A percentile compares a stretch with the other conserved stretches of the same genome.
These are phyloP conservation scores for Trichoderma sp. DNA, from an alignment of 2,329 filamentous ascomycete genomes.

Conservation along the genomic window DNA sequence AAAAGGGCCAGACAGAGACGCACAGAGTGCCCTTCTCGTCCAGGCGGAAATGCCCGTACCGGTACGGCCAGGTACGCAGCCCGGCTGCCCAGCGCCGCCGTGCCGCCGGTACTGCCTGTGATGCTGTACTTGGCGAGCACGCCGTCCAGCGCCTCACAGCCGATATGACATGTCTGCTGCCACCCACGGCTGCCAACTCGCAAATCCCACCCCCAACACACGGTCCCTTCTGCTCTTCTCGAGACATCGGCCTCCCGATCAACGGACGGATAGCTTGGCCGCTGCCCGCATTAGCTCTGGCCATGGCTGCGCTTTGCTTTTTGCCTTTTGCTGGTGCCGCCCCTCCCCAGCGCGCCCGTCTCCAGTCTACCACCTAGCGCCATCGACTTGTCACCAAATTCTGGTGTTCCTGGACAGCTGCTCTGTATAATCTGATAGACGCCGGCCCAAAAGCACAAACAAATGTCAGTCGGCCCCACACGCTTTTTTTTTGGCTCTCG, in stretches of 20 bases:
- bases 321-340: slow-evolving; percentile 20
- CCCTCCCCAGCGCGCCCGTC: slow-evolving; percentile 23
- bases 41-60: neutral
- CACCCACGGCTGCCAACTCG: slow-evolving; percentile 30
- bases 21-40: neutral
- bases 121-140: slow-evolving; percentile 1
- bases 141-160: slow-evolving; percentile 36
- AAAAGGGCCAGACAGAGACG: neutral
- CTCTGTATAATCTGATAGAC: slow-evolving; percentile 19
- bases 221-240: slow-evolving; percentile 23
- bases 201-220: slow-evolving; percentile 26
- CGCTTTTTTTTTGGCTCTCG: slow-evolving; percentile 7
- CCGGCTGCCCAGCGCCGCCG: neutral
- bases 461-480: slow-evolving; percentile 41
- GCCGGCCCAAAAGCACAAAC: slow-evolving; percentile 41
- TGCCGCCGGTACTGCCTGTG: neutral
- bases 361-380: slow-evolving; percentile 10
- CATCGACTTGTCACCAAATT: slow-evolving; percentile 28
- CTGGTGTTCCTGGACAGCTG: slow-evolving; percentile 23
- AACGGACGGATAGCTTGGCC: slow-evolving; percentile 30
- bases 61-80: slow-evolving; percentile 5
- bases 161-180: slow-evolving; percentile 45
- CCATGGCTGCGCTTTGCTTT: slow-evolving; percentile 23
- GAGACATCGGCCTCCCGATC: slow-evolving; percentile 38
- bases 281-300: slow-evolving; percentile 29